Conservation (phyloP, 164 flowering plant species). For the Magnolia kwangsiensis region DNA sequence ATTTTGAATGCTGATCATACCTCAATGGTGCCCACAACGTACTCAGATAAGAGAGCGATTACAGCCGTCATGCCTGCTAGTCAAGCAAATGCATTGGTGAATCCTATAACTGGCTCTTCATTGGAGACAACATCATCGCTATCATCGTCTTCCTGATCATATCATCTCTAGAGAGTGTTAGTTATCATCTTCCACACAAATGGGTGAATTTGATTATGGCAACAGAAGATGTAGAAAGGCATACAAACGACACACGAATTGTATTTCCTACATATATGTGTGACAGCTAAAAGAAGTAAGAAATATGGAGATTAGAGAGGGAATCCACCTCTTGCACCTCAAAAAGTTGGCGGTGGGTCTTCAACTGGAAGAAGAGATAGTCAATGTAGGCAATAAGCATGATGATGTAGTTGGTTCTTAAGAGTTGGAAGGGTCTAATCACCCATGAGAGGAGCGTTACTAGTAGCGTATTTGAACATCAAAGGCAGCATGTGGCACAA, state of each 20-base stretch:
- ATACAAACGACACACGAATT: background rate
- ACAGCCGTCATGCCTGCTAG: conserved; percentile 55
- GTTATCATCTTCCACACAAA: background rate
- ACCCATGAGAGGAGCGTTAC: conserved; percentile 6
- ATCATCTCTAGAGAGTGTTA: background rate
- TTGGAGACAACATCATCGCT: conserved; percentile 17
- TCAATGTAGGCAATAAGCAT: conserved; percentile 68
- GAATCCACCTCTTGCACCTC: conserved; percentile 52
- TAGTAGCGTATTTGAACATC: conserved; percentile 37
- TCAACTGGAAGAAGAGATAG: conserved; percentile 66
- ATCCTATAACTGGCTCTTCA: conserved; percentile 60
- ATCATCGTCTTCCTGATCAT: conserved; percentile 38
- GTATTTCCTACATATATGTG: background rate
- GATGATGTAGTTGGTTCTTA: conserved; percentile 63
- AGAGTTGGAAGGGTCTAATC: conserved; percentile 42
- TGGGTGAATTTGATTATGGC: background rate
- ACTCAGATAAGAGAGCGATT: conserved; percentile 73
- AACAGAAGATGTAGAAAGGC: background rate
- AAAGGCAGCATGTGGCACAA: conserved; percentile 67
- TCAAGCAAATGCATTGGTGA: conserved; percentile 66
- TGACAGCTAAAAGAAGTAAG: background rate
- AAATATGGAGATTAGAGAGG: background rate
- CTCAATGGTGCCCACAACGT: conserved; percentile 81
- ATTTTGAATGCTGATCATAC: conserved; percentile 23
- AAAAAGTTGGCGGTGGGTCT: conserved; percentile 66